phyloP scores from a whole-genome alignment of 2,329 filamentous ascomycete species.

The Fusarium phyllophilum region DNA sequence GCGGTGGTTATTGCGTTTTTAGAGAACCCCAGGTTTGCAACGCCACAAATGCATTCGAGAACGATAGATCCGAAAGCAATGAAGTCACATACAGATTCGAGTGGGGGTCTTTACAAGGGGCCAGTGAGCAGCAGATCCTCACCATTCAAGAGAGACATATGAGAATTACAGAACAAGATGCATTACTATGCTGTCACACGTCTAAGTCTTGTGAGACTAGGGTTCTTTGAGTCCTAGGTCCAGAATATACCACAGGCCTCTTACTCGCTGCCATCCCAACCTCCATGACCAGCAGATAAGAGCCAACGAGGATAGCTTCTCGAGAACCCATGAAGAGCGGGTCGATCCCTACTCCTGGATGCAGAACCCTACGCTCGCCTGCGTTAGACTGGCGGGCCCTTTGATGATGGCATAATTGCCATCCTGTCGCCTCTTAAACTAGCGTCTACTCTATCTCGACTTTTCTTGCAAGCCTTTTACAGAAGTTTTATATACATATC shows the following conservation, averaged over 20 bases:
- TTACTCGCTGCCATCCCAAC: conserved; percentile 13
- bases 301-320: conserved; percentile 25
- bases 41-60: conserved; percentile 26
- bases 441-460: conserved; percentile 30
- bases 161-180: neutral
- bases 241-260: neutral
- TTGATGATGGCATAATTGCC: conserved; percentile 41
- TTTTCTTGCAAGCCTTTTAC: conserved; percentile 18
- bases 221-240: conserved; percentile 2
- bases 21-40: conserved; percentile 14
- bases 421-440: conserved; percentile 16
- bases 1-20: conserved; percentile 36
- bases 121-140: neutral
- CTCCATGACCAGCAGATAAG: conserved; percentile 15
- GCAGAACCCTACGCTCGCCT: conserved; percentile 28
- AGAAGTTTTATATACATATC: conserved; percentile 17
- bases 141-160: neutral
- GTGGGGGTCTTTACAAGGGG: conserved; percentile 11
- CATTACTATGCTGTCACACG: neutral
- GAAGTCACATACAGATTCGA: conserved; percentile 13
- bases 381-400: conserved; percentile 41
- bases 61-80: neutral
- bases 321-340: conserved; percentile 24
- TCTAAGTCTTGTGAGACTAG: neutral
- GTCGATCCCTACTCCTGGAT: conserved; percentile 36